Base-by-base conservation (phyloP, 2,329 filamentous ascomycete species). In the Periconia sp. region DNA sequence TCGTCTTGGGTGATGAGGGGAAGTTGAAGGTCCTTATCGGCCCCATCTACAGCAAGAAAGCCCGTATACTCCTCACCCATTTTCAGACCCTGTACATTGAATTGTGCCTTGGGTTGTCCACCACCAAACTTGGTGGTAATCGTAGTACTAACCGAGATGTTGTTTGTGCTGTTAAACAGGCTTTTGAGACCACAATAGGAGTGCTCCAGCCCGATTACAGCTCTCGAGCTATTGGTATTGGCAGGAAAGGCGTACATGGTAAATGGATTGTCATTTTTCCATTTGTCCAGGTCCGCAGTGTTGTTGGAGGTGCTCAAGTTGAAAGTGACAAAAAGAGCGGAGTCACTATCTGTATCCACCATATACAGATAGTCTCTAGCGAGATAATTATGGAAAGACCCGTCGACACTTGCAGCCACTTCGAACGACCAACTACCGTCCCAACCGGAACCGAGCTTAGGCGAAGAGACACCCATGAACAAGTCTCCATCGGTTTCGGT, bases 161-260 rank as follows among this genome's bases (percentile, higher is more conserved):
- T 77, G 40, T 81, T 81, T 6, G 82, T 81, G 6, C 82, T 81
- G 62, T 85, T 82, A 18, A 90, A 87, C 54, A 83, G 82, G 18
- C 80, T 82, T 58, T 82, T 79, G 45, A 97, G 76, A 1, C 91
- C 94, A 69, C 94, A 99, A 66, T 87, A 92, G 3, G 93, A 97
- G 54, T 85, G 85, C 52, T 85, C 81, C 50, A 99, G 66, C 0
- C 94, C 94, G 33, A 82, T 76, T 17, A 92, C 81, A 1, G 61
- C 54, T 1, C 80, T 77, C 13, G 75, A 77, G 23, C 23, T 45
- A 11, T 37, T 37, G 33, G 54, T 85, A 79, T 6, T 86, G 82
- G 35, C 78, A 74, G 56, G 88, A 85, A 50, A 86, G 85, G 2
- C 86, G 89, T 68, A 92, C 97, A 66, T 99, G 82, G 20, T 85